Evolutionary conservation across 2,329 filamentous ascomycete genomes (phyloP).

Genomic region (Xylaria sp.): DNA sequence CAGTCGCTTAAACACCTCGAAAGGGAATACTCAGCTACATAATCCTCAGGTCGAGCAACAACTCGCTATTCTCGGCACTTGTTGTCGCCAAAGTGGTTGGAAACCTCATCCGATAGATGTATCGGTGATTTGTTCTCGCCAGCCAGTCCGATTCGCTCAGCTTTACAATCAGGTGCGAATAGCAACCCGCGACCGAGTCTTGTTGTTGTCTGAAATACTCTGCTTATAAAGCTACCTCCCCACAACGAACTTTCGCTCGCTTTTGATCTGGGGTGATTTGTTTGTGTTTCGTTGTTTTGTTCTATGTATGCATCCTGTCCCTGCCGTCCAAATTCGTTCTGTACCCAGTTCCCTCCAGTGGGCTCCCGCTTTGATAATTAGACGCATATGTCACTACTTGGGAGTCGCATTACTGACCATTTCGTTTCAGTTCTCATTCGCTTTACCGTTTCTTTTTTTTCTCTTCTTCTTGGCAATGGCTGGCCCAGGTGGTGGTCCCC

Average conservation of each 20-base stretch:
- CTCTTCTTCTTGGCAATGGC: slow-evolving; percentile 68
- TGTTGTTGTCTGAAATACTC: slow-evolving; percentile 34
- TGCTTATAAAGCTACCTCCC: slow-evolving; percentile 32
- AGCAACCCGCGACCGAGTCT: slow-evolving; percentile 20
- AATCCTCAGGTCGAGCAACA: slow-evolving; percentile 19
- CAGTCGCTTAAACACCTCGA: slow-evolving; percentile 45
- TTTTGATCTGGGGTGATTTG: slow-evolving; percentile 37
- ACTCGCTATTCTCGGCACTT: slow-evolving; percentile 11
- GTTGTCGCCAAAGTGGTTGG: slow-evolving; percentile 1
- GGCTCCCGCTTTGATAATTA: neutral
- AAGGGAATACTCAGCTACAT: slow-evolving; percentile 38
- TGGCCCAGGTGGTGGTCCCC: slow-evolving; percentile 92
- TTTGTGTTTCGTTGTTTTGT: slow-evolving; percentile 35
- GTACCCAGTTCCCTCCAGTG: neutral
- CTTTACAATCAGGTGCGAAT: slow-evolving; percentile 5
- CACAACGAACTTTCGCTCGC: slow-evolving; percentile 38
- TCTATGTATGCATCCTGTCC: slow-evolving; percentile 36
- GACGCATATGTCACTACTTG: neutral
- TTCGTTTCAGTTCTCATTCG: slow-evolving; percentile 44
- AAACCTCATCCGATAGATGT: slow-evolving; percentile 14
- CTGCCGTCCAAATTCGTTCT: neutral
- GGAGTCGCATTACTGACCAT: slow-evolving; percentile 21
- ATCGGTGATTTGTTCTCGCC: slow-evolving; percentile 26
- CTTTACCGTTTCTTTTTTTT: slow-evolving; percentile 34
- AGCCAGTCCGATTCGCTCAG: slow-evolving; percentile 22